Conservation (phyloP, 768 basidiomycete genomes). For the Xerocomus potaroensis region DNA sequence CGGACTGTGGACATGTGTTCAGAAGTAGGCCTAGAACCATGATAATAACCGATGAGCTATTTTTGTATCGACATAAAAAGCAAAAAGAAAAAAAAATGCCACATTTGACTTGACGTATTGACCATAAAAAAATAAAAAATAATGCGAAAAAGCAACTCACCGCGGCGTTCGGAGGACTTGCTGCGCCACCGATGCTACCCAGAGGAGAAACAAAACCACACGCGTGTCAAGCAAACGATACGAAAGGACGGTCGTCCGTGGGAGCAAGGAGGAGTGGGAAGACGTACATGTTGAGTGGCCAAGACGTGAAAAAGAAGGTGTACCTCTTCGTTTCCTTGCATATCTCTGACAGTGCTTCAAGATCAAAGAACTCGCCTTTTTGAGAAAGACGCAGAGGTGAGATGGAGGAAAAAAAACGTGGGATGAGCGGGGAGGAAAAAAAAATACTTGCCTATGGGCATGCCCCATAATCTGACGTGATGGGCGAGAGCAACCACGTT, state of each 20-base stretch:
- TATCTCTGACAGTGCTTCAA: constrained; percentile 54
- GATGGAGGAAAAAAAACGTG: neutral
- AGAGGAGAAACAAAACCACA: too few relatives aligned
- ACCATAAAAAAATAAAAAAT: too few relatives aligned
- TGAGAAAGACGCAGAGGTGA: too few relatives aligned
- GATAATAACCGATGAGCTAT: neutral
- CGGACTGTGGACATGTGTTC: too few relatives aligned
- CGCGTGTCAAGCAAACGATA: too few relatives aligned
- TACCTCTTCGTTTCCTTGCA: constrained; percentile 58
- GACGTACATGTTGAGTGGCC: constrained; percentile 69
- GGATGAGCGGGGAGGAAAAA: neutral
- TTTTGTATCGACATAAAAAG: too few relatives aligned
- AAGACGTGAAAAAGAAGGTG: constrained; percentile 74
- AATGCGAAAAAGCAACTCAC: constrained; percentile 36
- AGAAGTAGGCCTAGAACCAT: constrained; percentile 28
- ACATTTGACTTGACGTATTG: too few relatives aligned
- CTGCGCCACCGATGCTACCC: constrained; percentile 60
- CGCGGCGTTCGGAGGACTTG: constrained; percentile 68
- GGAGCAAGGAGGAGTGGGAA: too few relatives aligned
- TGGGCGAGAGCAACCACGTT: neutral
- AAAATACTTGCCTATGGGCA: constrained; percentile 48
- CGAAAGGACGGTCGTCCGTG: too few relatives aligned
- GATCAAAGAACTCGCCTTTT: constrained; percentile 74
- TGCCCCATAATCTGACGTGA: constrained; percentile 72
- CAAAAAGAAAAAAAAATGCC: neutral